Conservation (phyloP, 345 rosid species). For the Eucalyptus globulus region DNA sequence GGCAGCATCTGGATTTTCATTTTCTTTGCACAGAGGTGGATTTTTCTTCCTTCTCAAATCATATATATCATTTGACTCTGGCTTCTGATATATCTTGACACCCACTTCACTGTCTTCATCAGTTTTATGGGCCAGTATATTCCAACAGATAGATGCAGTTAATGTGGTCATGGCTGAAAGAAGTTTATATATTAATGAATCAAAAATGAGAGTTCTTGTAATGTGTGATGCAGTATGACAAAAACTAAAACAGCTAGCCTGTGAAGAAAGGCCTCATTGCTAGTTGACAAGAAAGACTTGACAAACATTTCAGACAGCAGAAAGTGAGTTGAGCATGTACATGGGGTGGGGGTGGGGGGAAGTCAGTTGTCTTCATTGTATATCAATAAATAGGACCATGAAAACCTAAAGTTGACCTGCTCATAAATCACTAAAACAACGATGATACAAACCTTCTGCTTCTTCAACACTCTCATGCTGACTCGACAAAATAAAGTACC, state of each 20-base stretch:
- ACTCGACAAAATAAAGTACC: slow-evolving; percentile 87
- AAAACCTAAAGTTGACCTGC: not conserved
- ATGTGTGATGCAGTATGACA: not conserved
- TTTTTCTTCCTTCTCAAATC: slow-evolving; percentile 65
- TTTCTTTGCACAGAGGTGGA: slow-evolving; percentile 83
- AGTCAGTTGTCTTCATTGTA: not conserved
- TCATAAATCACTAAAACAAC: not conserved
- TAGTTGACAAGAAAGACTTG: not conserved
- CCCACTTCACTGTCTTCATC: slow-evolving; percentile 89
- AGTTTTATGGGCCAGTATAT: slow-evolving; percentile 82
- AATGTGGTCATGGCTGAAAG: slow-evolving; percentile 68
- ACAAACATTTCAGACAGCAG: not conserved
- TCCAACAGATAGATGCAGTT: slow-evolving; percentile 89
- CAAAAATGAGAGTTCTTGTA: not conserved
- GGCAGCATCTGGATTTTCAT: slow-evolving; percentile 88
- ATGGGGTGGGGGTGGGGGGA: not conserved
- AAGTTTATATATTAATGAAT: not conserved
- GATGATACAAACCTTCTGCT: slow-evolving; percentile 48
- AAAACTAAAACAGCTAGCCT: not conserved
- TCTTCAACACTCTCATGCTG: slow-evolving; percentile 61
- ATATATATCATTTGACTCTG: slow-evolving; percentile 78
- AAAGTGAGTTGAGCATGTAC: not conserved
- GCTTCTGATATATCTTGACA: slow-evolving; percentile 88
- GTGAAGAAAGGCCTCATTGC: not conserved
- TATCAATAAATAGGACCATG: not conserved